Percentiles rank a stretch among this genome's conserved stretches.
These are phyloP conservation scores for Hericium coralloides DNA, from an alignment of 768 basidiomycete genomes.

Conservation along the genomic window DNA sequence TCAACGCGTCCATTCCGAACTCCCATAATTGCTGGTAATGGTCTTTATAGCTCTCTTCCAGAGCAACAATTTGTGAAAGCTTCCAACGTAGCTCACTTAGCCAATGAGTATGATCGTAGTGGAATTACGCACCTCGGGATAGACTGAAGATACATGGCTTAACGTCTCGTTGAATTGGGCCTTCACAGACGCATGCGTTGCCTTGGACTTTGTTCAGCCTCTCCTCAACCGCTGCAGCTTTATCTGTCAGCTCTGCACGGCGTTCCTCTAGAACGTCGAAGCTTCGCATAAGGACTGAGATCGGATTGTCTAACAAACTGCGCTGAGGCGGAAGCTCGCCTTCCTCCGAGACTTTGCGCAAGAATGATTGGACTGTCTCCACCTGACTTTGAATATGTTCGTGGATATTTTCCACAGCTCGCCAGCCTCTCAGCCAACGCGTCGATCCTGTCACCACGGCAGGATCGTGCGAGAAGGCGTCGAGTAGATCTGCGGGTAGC, in stretches of 20 bases:
- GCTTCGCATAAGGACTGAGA: constrained; percentile 38
- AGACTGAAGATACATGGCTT: constrained; percentile 63
- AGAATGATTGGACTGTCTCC: constrained; percentile 20
- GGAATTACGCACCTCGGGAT: constrained; percentile 53
- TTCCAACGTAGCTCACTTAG: constrained; percentile 19
- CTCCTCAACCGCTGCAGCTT: constrained; percentile 40
- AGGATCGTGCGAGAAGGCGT: constrained; percentile 71
- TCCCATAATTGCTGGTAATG: constrained; percentile 80
- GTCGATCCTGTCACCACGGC: constrained; percentile 65
- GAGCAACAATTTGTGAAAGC: constrained; percentile 60
- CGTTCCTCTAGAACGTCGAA: constrained; percentile 42
- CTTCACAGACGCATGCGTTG: constrained; percentile 48
- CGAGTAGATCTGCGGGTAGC: constrained; percentile 59
- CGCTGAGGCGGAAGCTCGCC: constrained; percentile 24
- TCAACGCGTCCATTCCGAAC: constrained; percentile 68
- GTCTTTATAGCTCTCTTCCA: constrained; percentile 75
- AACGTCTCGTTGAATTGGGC: constrained; percentile 54
- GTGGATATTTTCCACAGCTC: constrained; percentile 71
- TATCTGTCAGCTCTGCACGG: constrained; percentile 33
- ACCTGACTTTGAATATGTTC: constrained; percentile 54
- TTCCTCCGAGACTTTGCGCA: constrained; percentile 1
- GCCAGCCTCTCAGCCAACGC: constrained; percentile 52
- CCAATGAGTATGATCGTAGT: not conserved
- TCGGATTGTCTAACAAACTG: constrained; percentile 39
- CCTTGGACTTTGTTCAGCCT: constrained; percentile 44